Evolutionary conservation across 208 protist species (phyloP).

Genomic region (Crithidia acanthocephali): DNA sequence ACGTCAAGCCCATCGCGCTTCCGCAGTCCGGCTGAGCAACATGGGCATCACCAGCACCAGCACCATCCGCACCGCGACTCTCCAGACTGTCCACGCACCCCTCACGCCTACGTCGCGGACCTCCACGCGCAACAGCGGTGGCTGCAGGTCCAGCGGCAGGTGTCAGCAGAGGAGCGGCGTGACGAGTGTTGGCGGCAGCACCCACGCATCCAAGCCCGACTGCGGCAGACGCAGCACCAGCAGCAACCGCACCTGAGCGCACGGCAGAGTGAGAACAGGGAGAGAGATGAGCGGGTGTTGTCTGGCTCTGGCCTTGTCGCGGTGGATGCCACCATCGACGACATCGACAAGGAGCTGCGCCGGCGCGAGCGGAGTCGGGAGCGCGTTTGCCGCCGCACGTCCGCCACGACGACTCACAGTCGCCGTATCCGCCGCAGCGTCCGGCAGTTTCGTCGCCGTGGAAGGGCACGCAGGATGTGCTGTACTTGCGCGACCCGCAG

Average conservation of each 20-base stretch:
- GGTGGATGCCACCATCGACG: slow-evolving; percentile 17
- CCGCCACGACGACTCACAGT: too few relatives aligned
- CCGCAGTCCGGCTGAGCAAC: background rate
- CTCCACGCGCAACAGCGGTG: slow-evolving; percentile 26
- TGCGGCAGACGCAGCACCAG: slow-evolving; percentile 12
- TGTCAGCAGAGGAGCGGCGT: slow-evolving; percentile 15
- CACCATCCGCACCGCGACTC: background rate
- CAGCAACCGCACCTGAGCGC: too few relatives aligned
- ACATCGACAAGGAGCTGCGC: slow-evolving; percentile 17
- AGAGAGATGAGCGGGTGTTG: background rate
- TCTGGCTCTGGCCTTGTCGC: background rate
- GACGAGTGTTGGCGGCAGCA: slow-evolving; percentile 15
- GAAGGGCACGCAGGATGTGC: background rate
- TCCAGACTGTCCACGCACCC: background rate
- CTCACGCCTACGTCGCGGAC: slow-evolving; percentile 15
- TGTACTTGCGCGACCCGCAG: slow-evolving; percentile 7
- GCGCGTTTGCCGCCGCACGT: too few relatives aligned
- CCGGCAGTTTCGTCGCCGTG: background rate
- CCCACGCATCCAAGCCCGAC: slow-evolving; percentile 12
- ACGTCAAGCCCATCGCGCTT: background rate
- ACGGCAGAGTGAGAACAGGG: background rate
- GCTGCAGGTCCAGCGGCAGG: slow-evolving; percentile 18
- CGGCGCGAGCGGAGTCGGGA: slow-evolving; percentile 7
- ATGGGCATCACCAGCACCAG: background rate
- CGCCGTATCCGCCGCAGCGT: background rate